phyloP scores from a whole-genome alignment of 1,139 yeast genomes.

The Saccharomyces hybrid region DNA sequence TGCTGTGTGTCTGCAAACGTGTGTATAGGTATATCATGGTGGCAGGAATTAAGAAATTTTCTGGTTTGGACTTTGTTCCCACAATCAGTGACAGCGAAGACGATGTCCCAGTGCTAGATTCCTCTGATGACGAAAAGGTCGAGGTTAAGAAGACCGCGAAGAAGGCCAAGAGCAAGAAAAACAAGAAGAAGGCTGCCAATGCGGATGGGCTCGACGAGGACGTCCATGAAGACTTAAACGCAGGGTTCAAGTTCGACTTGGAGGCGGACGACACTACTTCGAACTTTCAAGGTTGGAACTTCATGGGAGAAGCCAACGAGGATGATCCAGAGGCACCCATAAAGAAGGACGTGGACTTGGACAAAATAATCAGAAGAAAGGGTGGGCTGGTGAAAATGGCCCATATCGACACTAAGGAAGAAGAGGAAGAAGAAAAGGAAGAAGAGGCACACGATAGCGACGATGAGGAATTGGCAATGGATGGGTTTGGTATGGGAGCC shows the following conservation, averaged over 20 bases:
- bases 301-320: constrained; percentile 43
- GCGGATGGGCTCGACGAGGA: constrained; percentile 32
- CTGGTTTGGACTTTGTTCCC: constrained; percentile 42
- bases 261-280: constrained; percentile 42
- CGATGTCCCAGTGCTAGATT: constrained; percentile 51
- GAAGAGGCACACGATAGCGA: constrained; percentile 32
- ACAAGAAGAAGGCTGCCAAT: constrained; percentile 20
- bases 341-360: constrained; percentile 72
- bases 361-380: constrained; percentile 72
- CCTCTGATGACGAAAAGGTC: constrained; percentile 41
- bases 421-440: constrained; percentile 31
- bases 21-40: constrained; percentile 1
- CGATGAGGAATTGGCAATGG: constrained; percentile 56
- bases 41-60: constrained; percentile 10
- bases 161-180: constrained; percentile 30
- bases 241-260: constrained; percentile 59
- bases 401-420: constrained; percentile 38
- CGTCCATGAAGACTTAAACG: constrained; percentile 52
- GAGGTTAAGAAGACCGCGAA: constrained; percentile 26
- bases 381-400: constrained; percentile 62
- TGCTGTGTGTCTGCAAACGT: constrained; percentile 6
- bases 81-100: constrained; percentile 73
- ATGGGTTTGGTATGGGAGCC: constrained; percentile 69
- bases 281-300: constrained; percentile 76
- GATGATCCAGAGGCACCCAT: constrained; percentile 18